Evolutionary conservation across 257 asterid species (phyloP).

Genomic region (Petunia axillaris): DNA sequence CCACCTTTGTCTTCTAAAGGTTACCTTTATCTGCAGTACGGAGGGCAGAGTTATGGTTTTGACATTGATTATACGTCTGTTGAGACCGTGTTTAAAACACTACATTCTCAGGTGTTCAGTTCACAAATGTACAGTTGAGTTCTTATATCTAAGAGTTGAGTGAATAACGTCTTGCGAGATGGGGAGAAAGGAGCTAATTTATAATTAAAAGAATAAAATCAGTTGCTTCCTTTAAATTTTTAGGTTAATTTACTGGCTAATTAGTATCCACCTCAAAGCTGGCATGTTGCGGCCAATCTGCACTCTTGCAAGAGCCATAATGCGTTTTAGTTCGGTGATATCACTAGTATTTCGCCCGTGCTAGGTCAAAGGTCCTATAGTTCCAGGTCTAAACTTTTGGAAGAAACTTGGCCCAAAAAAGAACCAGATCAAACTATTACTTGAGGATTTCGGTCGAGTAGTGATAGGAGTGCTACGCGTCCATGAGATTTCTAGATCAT

Average conservation of each 20-base stretch:
- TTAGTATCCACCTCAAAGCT: background rate
- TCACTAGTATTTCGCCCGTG: background rate
- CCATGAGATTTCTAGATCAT: too few species aligned
- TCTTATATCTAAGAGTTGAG: background rate
- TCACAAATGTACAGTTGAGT: slow-evolving; percentile 43
- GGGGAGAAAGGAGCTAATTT: background rate
- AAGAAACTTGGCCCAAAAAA: too few species aligned
- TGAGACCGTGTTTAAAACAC: slow-evolving; percentile 52
- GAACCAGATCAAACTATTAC: too few species aligned
- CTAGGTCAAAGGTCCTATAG: background rate
- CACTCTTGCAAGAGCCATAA: background rate
- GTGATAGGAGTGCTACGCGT: too few species aligned
- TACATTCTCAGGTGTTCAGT: slow-evolving; percentile 44
- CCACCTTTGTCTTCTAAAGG: slow-evolving; percentile 61
- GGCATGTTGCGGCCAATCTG: background rate
- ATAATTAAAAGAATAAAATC: slow-evolving; percentile 2
- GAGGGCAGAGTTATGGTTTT: slow-evolving; percentile 87
- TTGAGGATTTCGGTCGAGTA: too few species aligned
- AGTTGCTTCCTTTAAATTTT: background rate
- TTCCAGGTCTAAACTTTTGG: too few species aligned
- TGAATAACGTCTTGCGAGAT: background rate
- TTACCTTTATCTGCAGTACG: slow-evolving; percentile 70
- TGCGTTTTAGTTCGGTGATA: background rate
- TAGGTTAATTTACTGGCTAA: too few species aligned
- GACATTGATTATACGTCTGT: slow-evolving; percentile 72